These are phyloP conservation scores for Elsinoe ampelina DNA, from an alignment of 2,329 filamentous ascomycete species.

Conservation along the genomic window DNA sequence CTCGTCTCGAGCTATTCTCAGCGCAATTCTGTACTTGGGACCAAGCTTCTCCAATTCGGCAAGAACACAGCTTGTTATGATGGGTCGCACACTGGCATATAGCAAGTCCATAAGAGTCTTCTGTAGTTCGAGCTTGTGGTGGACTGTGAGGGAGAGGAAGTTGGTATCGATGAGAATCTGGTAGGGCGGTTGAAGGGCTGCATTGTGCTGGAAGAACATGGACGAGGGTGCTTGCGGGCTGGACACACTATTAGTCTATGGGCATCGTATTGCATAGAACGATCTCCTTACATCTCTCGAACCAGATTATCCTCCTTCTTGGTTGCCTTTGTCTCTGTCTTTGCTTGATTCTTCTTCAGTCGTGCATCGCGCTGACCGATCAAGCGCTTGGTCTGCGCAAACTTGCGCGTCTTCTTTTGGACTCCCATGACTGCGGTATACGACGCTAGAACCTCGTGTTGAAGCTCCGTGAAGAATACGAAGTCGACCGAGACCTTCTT, in stretches of 20 bases:
- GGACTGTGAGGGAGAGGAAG: slow-evolving; percentile 82
- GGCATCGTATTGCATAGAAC: not conserved
- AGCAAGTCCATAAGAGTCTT: slow-evolving; percentile 89
- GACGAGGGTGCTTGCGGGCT: slow-evolving; percentile 34
- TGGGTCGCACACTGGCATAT: slow-evolving; percentile 81
- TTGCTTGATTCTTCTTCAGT: slow-evolving; percentile 70
- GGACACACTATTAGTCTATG: slow-evolving; percentile 1
- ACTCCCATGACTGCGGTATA: slow-evolving; percentile 57
- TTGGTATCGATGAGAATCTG: slow-evolving; percentile 76
- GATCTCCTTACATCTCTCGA: slow-evolving; percentile 54
- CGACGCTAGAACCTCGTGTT: not conserved
- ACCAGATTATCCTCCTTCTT: slow-evolving; percentile 55
- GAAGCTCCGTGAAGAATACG: not conserved
- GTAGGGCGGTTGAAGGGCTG: slow-evolving; percentile 76
- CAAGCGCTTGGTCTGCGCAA: slow-evolving; percentile 72
- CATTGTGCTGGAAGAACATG: slow-evolving; percentile 86
- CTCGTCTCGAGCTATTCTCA: slow-evolving; percentile 81
- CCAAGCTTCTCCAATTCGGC: slow-evolving; percentile 85
- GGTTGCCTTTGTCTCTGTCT: slow-evolving; percentile 49
- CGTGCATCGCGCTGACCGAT: slow-evolving; percentile 73
- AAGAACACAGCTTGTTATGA: slow-evolving; percentile 77
- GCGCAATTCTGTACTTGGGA: slow-evolving; percentile 75
- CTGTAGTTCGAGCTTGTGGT: slow-evolving; percentile 78
- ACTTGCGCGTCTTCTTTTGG: slow-evolving; percentile 85
- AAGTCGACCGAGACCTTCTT: not conserved